Evolutionary conservation across 768 basidiomycete genomes (phyloP).

Genomic region (Rhodosporidiobolus sp.): DNA sequence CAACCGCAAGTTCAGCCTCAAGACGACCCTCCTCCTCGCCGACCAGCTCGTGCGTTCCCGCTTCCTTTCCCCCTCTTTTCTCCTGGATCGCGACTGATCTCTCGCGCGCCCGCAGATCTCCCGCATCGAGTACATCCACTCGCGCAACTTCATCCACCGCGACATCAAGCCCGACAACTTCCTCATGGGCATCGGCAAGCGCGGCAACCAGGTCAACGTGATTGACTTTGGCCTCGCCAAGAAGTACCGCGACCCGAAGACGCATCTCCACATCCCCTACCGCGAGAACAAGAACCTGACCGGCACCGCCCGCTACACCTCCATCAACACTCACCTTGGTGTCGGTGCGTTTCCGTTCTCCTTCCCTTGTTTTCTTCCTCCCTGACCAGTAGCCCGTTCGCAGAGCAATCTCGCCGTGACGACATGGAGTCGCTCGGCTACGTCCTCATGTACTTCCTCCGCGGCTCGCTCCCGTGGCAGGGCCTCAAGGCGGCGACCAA

Average conservation of each 20-base stretch:
- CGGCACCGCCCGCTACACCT: constrained; percentile 97
- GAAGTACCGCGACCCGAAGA: constrained; percentile 99
- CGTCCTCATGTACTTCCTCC: constrained; percentile 99
- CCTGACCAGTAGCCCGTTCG: background rate
- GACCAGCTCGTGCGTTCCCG: constrained; percentile 91
- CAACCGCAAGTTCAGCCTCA: constrained; percentile 87
- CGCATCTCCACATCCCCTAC: constrained; percentile 98
- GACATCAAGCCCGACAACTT: constrained; percentile 99
- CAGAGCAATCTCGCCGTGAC: constrained; percentile 92
- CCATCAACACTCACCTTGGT: constrained; percentile 97
- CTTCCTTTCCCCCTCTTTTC: background rate
- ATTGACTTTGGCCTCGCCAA: constrained; percentile 96
- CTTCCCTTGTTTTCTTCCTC: background rate
- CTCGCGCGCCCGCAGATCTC: constrained; percentile 62
- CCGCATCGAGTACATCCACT: constrained; percentile 94
- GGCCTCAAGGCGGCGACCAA: constrained; percentile 99
- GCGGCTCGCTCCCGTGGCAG: constrained; percentile 97
- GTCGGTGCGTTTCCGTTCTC: constrained; percentile 53
- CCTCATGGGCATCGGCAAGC: constrained; percentile 97
- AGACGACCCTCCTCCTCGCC: constrained; percentile 87
- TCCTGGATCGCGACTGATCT: too few species aligned
- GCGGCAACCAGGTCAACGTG: constrained; percentile 98
- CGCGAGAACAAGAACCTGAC: constrained; percentile 99
- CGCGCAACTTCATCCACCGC: constrained; percentile 87
- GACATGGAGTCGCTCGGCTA: constrained; percentile 98